Base-by-base conservation (phyloP, 192 early-diverging fungal species). In the Globomyces pollinis-pini region DNA sequence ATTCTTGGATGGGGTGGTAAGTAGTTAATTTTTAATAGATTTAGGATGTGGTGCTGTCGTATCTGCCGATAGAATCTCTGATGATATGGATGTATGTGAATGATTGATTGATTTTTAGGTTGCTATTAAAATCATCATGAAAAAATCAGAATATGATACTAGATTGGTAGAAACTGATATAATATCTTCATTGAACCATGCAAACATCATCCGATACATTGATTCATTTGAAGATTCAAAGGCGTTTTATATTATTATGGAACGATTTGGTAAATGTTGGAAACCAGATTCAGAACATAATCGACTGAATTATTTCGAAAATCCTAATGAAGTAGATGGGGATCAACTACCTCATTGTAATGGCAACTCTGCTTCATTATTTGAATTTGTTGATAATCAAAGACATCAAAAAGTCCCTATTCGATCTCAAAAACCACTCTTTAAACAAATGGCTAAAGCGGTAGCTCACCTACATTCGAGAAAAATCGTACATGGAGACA, bases 401-500 rank as follows among this genome's bases (percentile, higher is more conserved):
- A 15, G 45, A 6, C 45, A 15, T 9, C 9, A 20, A n/a, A n/a
- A n/a, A n/a, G n/a, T n/a, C 20, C 45, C 45, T 26, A 20, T 47
- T 20, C 9, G 20, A 6, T 11, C 20, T 20, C 45, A 23, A 26
- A 8, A 26, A 26, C 4, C 45, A 26, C 45, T 47, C 11, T 47
- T 47, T 20, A 47, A 47, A 26, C 45, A 47, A 20, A 47, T 47
- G 11, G 8, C 11, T 47, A 8, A 13, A 26, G 18, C 45, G 5
- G 15, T 15, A 6, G 18, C 4, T 8, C 45, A 47, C 5, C 20
- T 55, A 42, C 53, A 55, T 33, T 4, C 41, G n/a, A 8, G 8
- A 4, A 33, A 6, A 18, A 15, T 55, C 20, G 43, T 55, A 6
- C 53, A 55, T 50, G 43, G 43, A 11, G 53, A 55, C n/a, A 55